These are phyloP conservation scores for Senecio squalidus DNA, from an alignment of 140 eudicot species.

Conservation along the genomic window DNA sequence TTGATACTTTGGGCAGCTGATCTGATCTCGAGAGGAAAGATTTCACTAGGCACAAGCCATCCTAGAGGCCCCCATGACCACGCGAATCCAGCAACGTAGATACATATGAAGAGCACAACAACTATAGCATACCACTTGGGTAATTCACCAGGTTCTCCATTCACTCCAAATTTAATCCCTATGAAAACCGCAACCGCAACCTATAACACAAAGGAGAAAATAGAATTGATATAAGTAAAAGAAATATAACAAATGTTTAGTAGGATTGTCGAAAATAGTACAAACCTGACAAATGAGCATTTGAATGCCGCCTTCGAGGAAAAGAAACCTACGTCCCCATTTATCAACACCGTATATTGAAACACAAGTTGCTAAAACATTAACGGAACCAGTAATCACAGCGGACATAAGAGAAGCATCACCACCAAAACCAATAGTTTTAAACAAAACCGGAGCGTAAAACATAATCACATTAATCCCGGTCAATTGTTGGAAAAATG, in stretches of 20 bases:
- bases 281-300: conserved; percentile 85
- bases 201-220: conserved; percentile 22
- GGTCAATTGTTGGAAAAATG: conserved; percentile 81
- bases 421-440: conserved; percentile 65
- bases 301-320: conserved; percentile 80
- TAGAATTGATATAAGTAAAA: neutral
- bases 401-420: conserved; percentile 87
- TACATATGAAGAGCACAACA: conserved; percentile 83
- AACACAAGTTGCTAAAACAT: conserved; percentile 64
- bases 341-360: conserved; percentile 73
- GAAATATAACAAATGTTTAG: neutral
- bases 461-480: conserved; percentile 92
- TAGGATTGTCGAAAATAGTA: neutral
- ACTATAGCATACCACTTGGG: conserved; percentile 87
- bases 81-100: conserved; percentile 72
- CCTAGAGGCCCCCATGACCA: conserved; percentile 99
- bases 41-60: conserved; percentile 89
- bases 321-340: conserved; percentile 72
- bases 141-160: conserved; percentile 48
- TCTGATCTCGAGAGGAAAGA: conserved; percentile 76
- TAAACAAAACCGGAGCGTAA: conserved; percentile 83
- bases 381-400: conserved; percentile 70
- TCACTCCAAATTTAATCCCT: conserved; percentile 61
- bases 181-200: conserved; percentile 65
- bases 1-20: conserved; percentile 85